A percentile compares a stretch with the other conserved stretches of the same genome.
Conservation (phyloP, 2,329 filamentous ascomycete genomes). For the Colletotrichum gloeosporioides region DNA sequence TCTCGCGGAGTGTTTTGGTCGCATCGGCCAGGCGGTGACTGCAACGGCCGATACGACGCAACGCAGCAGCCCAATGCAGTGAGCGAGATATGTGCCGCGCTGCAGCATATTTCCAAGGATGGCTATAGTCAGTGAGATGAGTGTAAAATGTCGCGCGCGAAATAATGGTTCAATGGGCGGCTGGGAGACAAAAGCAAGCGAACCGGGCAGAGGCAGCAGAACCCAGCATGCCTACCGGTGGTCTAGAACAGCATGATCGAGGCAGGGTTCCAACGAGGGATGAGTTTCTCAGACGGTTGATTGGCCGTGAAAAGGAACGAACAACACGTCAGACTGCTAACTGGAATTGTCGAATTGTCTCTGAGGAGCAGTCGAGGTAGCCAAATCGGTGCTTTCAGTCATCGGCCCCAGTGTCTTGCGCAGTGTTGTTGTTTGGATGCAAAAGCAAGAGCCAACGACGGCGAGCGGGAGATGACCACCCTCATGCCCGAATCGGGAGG, state of each 20-base stretch:
- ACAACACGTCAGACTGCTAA: not conserved
- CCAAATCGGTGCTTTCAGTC: not conserved
- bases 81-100: not conserved
- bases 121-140: not conserved
- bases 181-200: not conserved
- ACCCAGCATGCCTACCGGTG: not conserved
- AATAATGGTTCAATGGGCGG: not conserved
- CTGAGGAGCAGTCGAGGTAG: not conserved
- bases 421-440: not conserved
- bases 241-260: constrained; percentile 2
- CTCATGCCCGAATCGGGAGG: not conserved
- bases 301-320: constrained; percentile 2
- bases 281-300: not conserved
- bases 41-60: not conserved
- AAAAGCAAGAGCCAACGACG: not conserved
- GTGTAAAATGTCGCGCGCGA: not conserved
- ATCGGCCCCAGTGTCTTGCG: not conserved
- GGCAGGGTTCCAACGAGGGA: constrained; percentile 9
- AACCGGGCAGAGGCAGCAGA: not conserved
- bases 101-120: not conserved
- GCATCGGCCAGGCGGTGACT: not conserved
- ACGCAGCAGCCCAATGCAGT: not conserved
- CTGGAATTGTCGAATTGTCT: not conserved
- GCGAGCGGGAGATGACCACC: constrained; percentile 10
- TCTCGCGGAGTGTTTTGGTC: not conserved